Percentiles rank a stretch among this genome's conserved stretches.
These are phyloP conservation scores for Wickerhamiella kurtzmanii DNA, from an alignment of 805 yeast genomes.

Conservation along the genomic window DNA sequence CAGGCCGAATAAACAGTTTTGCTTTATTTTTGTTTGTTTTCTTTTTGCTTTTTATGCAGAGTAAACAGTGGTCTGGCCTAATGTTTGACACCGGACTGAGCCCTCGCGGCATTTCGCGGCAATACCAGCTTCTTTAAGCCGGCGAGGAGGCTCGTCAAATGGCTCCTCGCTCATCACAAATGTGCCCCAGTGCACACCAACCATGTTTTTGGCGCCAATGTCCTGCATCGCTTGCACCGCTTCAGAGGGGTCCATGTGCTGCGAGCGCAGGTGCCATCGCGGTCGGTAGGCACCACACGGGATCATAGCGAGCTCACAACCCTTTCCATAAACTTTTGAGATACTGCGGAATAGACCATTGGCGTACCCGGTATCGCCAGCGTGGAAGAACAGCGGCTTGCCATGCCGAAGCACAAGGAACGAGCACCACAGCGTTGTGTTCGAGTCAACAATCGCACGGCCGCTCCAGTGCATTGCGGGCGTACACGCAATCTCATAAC, in stretches of 20 bases:
- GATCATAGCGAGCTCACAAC: conserved; percentile 48
- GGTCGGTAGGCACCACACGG: conserved; percentile 97
- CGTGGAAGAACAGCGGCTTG: conserved; percentile 68
- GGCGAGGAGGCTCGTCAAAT: conserved; percentile 65
- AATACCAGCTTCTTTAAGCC: conserved; percentile 39
- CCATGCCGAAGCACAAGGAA: conserved; percentile 56
- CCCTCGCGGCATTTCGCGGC: conserved; percentile 19
- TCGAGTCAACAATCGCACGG: conserved; percentile 63
- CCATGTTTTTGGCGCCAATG: conserved; percentile 44
- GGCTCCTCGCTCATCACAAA: conserved; percentile 81
- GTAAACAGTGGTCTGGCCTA: conserved; percentile 55
- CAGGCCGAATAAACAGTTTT: too few species aligned
- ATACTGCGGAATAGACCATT: conserved; percentile 57
- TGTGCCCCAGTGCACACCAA: conserved; percentile 96
- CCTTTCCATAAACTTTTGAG: conserved; percentile 42
- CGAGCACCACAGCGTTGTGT: conserved; percentile 79
- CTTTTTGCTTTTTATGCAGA: background rate
- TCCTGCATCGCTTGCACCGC: conserved; percentile 54
- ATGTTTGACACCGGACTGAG: conserved; percentile 48
- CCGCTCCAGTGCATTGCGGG: conserved; percentile 97
- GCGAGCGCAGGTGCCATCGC: conserved; percentile 81
- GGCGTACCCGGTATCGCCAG: conserved; percentile 92
- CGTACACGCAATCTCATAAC: conserved; percentile 69
- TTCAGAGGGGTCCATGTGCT: conserved; percentile 77
- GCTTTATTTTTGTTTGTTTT: too few species aligned